These are phyloP conservation scores for Talaromyces trachyspermus DNA, from an alignment of 495 filamentous ascomycete species.

Conservation along the genomic window DNA sequence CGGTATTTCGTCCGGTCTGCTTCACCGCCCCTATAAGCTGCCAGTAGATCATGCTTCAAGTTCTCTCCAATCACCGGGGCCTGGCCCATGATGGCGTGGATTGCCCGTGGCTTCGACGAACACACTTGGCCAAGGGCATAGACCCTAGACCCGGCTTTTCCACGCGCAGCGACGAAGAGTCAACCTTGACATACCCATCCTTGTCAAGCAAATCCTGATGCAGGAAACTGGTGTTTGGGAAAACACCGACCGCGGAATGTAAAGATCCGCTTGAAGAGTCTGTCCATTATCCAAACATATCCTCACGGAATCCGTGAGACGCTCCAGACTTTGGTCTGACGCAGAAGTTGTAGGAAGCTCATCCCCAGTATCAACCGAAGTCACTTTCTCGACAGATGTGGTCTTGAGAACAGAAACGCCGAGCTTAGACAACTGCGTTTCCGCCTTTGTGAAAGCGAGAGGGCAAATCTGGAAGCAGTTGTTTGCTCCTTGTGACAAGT, in stretches of 20 bases:
- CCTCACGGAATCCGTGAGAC: slow-evolving; percentile 13
- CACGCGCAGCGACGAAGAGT: slow-evolving; percentile 36
- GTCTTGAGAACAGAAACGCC: slow-evolving; percentile 39
- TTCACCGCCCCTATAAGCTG: slow-evolving; percentile 9
- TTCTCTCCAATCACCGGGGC: slow-evolving; percentile 38
- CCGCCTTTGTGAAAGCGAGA: slow-evolving; percentile 29
- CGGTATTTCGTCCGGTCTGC: slow-evolving; percentile 11
- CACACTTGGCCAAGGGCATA: slow-evolving; percentile 42
- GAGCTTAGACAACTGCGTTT: slow-evolving; percentile 31
- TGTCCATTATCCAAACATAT: slow-evolving; percentile 30
- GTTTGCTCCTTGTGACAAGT: slow-evolving; percentile 28
- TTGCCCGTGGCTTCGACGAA: slow-evolving; percentile 21
- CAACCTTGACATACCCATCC: slow-evolving; percentile 34
- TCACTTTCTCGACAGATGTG: slow-evolving; percentile 16
- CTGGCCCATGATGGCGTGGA: slow-evolving; percentile 30
- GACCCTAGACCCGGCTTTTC: slow-evolving; percentile 39
- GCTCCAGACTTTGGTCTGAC: neutral
- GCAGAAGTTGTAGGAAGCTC: slow-evolving; percentile 17
- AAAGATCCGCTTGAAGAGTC: slow-evolving; percentile 35
- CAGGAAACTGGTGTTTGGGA: slow-evolving; percentile 39
- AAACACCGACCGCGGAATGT: slow-evolving; percentile 41
- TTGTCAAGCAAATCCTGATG: slow-evolving; percentile 22
- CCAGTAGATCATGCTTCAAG: slow-evolving; percentile 32
- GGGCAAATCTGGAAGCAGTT: slow-evolving; percentile 39
- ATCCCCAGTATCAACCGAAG: slow-evolving; percentile 17